phyloP scores from a whole-genome alignment of 352 stramenopile species.

The Aphanomyces astaci region DNA sequence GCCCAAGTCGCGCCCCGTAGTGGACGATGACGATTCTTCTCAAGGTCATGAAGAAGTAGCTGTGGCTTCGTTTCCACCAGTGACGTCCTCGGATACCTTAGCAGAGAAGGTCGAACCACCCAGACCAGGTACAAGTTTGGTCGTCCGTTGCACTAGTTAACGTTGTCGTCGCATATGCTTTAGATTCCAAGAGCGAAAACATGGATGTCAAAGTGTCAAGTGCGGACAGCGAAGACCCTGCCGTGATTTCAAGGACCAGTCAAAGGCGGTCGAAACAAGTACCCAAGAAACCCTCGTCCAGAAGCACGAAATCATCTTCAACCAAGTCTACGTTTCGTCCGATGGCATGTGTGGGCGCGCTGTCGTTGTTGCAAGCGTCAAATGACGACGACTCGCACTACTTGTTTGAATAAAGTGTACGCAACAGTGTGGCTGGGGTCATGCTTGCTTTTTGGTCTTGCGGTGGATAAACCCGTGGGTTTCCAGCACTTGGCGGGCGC shows the following conservation, averaged over 20 bases:
- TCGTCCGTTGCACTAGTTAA: no score
- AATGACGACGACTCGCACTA: neutral
- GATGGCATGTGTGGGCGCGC: conserved; percentile 11
- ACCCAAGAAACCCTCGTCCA: no score
- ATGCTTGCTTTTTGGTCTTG: conserved; percentile 38
- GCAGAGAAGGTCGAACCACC: neutral
- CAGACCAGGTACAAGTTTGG: no score
- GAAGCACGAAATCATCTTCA: conserved; percentile 19
- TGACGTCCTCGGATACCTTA: conserved; percentile 23
- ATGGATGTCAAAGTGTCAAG: no score
- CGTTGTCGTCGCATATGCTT: no score
- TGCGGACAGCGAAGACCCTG: no score
- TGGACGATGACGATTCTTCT: conserved; percentile 21
- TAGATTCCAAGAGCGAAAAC: no score
- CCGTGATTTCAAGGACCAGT: no score
- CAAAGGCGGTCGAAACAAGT: no score
- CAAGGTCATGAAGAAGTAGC: neutral
- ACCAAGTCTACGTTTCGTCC: neutral
- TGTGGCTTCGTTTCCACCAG: conserved; percentile 8
- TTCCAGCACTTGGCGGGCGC: conserved; percentile 64
- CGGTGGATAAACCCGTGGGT: conserved; percentile 63
- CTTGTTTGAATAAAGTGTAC: neutral
- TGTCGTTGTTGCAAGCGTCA: conserved; percentile 12
- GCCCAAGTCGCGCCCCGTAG: conserved; percentile 7
- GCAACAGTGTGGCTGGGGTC: neutral